Base-by-base conservation (phyloP, 257 asterid genomes). In the Solanum acaule region DNA sequence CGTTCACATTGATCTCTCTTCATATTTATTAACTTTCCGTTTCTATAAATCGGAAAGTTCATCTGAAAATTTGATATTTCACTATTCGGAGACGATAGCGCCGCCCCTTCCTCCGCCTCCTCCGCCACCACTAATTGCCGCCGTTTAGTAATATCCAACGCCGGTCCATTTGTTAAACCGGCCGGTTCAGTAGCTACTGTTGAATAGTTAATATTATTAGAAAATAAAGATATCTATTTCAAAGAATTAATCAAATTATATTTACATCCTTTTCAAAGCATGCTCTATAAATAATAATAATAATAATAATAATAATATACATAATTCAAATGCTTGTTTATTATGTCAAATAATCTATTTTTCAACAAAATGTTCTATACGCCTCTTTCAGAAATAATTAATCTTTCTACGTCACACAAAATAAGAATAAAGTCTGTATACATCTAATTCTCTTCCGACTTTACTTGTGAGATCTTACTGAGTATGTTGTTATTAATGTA, bases 61-160 rank as follows among this genome's bases (percentile, higher is more conserved):
- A 93, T 92, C 87, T 91, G 95, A 79, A 94, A 95, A 11, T 93
- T 92, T 10, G 98, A 93, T 44, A 90, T 92, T 34, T 90, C 87
- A 27, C 93, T 90, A 38, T 92, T 91, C 15, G 95, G 96, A 11
- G 96, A 92, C 0, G 96, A 93, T 15, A 83, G 38, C 5, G 92
- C 88, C 75, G 88, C 95, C 25, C 87, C 91, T 25, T 89, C 92
- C 31, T 46, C 89, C 0, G 10, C 85, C 87, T 86, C 91, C 18
- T 87, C 94, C 20, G 6, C 94, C 12, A 14, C 88, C 44, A 77
- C 91, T 27, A 81, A 52, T 15, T 87, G 86, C 82, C 85, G 91
- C 91, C 90, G 88, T 91, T 82, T 95, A 8, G 65, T 56, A 87
- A 88, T 87, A 49, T 89, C 92, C 87, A 37, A 63, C 25, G 86